Base-by-base conservation (phyloP, 495 filamentous ascomycete genomes). In the Articulospora tetracladia region DNA sequence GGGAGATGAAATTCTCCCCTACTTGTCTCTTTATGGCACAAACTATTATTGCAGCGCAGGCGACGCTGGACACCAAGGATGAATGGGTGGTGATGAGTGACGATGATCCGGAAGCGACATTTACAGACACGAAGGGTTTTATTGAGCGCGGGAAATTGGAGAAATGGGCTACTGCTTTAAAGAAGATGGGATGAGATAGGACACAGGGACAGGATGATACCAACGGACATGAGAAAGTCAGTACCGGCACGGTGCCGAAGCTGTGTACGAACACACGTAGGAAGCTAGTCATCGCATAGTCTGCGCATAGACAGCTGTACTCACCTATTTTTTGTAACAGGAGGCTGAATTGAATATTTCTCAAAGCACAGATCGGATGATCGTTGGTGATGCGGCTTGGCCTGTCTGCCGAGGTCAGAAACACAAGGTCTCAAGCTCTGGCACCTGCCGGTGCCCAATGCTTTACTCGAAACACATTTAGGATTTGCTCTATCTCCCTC, bases 11-110 rank as follows among this genome's bases (percentile, higher is more conserved):
- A 15, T 47, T 11, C 49, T 15, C 20, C 8, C 49, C 52, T 10
- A 59, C 59, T 12, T 48, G 17, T 12, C 32, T 65, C 11, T 65
- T 65, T 27, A 57, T 65, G 53, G 63, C 63, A 15, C 63, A 65
- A 30, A 65, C 63, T 1, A 25, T 61, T 15, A 54, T 49, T 22
- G 59, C 61, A 6, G 26, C 58, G 3, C 32, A 25, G 0, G 48
- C 63, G 0, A 52, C 49, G 3, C 39, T 23, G 22, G 27, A 26
- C 3, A 61, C 63, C 3, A 15, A 12, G 6, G 17, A 50, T 19
- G 44, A 57, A 4, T 49, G 49, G 60, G n/a, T 27, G 12, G 30
- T 24, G 46, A 30, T 6, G 26, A 47, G n/a, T 22, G 17, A 23
- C 22, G 27, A 51, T 7, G 11, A 34, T 25, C 20, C 28, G n/a